phyloP scores from a whole-genome alignment of 2,329 filamentous ascomycete genomes.

The Penicillium capsulatum region DNA sequence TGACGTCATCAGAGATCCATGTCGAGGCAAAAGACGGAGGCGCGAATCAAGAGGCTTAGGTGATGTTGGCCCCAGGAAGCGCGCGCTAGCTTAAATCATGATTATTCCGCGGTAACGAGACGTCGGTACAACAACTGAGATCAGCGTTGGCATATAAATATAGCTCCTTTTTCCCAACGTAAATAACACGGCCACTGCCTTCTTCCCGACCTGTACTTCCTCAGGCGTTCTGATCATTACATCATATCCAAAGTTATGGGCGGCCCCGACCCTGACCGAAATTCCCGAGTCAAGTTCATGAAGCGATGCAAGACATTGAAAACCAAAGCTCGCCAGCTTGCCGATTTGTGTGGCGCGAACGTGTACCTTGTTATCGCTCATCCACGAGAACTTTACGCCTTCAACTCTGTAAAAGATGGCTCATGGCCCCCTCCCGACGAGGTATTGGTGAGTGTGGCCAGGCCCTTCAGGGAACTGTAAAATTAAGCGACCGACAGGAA shows the following conservation, averaged over 20 bases:
- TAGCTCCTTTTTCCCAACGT: background rate
- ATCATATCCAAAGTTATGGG: background rate
- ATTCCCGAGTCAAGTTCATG: background rate
- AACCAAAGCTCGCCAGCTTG: conserved; percentile 1
- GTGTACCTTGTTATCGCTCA: conserved; percentile 1
- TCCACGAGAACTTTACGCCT: background rate
- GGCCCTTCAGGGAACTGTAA: too few relatives aligned
- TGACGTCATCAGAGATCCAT: conserved; percentile 1
- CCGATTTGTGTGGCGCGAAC: background rate
- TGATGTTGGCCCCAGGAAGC: background rate
- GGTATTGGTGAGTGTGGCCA: background rate
- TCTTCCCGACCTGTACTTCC: background rate
- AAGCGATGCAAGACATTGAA: background rate
- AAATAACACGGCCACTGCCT: background rate
- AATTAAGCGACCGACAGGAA: background rate
- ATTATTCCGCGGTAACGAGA: background rate
- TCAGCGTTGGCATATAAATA: background rate
- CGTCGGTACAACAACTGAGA: background rate
- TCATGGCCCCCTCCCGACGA: background rate
- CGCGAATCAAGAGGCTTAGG: conserved; percentile 3
- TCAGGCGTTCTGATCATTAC: conserved; percentile 1
- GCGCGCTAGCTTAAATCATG: background rate
- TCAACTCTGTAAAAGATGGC: background rate
- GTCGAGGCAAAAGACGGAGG: conserved; percentile 5
- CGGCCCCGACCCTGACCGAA: background rate